Base-by-base conservation (phyloP, 352 stramenopile species). In the Achlya hypogyna region DNA sequence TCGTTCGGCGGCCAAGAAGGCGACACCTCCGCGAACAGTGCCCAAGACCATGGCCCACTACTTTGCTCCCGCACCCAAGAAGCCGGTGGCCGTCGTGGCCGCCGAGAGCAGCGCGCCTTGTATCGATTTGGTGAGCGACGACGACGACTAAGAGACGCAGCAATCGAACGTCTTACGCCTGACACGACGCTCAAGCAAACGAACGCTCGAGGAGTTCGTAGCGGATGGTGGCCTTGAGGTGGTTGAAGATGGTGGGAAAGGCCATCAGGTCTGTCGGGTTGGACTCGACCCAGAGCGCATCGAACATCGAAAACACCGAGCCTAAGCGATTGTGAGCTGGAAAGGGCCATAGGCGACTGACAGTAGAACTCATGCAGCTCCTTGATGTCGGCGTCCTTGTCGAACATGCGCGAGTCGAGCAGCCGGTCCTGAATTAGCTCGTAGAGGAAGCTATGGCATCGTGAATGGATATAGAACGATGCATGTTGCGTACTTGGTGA, bases 211-310 rank as follows among this genome's bases (percentile, higher is more conserved):
- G 72, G 23, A 91, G 71, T 59, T 93, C 78, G 31, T 51, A 25
- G 45, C 82, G 81, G 51, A 91, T 78, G 49, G 78, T 75, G 35
- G 81, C 69, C 74, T 94, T 92, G 60, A 94, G 77, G 47, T 78
- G 78, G 60, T 93, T 74, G 71, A 94, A 94, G 49, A 94, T 86
- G 25, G 74, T 76, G 5, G 86, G 86, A 69, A 94, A 94, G 23
- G 82, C 84, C 86, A 94, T 94, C 28, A 91, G 78, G 45, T 94
- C 86, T 43, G 78, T 79, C 49, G 86, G 86, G 60, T 94, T 93
- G 25, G 77, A 77, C 62, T 87, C 78, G 32, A 93, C 78, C 86
- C 86, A 94, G 0, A 91, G 65, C 62, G 84, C 83, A 72, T 93
- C 89, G 65, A 94, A 94, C 31, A 84, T 82, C 29, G 79, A 87